Evolutionary conservation across 176 grass and related monocot species (phyloP).

Genomic region (Eleusine coracana): DNA sequence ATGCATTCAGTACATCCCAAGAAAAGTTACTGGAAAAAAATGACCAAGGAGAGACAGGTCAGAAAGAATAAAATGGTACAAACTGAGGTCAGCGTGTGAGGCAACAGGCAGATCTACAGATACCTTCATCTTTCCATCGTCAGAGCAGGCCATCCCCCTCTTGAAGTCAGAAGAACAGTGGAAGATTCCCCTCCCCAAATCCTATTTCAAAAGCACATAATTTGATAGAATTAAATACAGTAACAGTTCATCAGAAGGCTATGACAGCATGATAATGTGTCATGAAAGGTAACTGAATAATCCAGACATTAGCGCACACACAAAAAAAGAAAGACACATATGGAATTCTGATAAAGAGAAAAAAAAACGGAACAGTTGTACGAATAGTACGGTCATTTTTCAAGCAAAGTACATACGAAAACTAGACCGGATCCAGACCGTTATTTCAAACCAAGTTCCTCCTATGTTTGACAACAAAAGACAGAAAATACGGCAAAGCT

Average conservation of each 20-base stretch:
- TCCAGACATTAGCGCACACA: constrained; percentile 1
- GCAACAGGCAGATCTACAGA: constrained; percentile 24
- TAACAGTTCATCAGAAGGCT: background rate
- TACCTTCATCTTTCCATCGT: constrained; percentile 77
- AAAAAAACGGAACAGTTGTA: background rate
- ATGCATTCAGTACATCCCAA: background rate
- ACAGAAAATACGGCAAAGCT: background rate
- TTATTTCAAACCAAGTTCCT: background rate
- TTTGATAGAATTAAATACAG: constrained; percentile 11
- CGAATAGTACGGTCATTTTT: background rate
- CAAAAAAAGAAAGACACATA: background rate
- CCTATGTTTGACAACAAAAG: background rate
- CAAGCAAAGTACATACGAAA: constrained; percentile 11
- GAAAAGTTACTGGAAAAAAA: background rate
- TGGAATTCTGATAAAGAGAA: background rate
- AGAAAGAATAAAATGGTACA: constrained; percentile 1
- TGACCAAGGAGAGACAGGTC: background rate
- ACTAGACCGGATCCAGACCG: constrained; percentile 12
- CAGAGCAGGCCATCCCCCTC: constrained; percentile 51
- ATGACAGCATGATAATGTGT: background rate
- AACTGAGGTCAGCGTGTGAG: background rate
- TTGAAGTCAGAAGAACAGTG: background rate
- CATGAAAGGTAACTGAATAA: background rate
- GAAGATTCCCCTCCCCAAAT: background rate
- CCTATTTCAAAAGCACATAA: constrained; percentile 24